These are phyloP conservation scores for Puccinia brachypodii DNA, from an alignment of 1,284 basidiomycete genomes.

Conservation along the genomic window DNA sequence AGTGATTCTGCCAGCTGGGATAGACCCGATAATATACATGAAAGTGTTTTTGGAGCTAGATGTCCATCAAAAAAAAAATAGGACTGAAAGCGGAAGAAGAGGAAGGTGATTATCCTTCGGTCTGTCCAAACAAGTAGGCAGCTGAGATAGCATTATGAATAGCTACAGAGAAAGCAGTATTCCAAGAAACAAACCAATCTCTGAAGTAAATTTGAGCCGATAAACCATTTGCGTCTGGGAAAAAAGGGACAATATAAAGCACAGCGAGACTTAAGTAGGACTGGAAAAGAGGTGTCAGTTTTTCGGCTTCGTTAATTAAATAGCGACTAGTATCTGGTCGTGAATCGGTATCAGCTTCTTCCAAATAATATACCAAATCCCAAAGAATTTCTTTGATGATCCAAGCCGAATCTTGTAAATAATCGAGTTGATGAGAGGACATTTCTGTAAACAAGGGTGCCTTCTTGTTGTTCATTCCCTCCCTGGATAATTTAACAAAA, in stretches of 20 bases:
- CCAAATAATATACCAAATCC: neutral
- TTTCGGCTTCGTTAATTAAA: neutral
- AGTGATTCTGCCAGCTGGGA: no score
- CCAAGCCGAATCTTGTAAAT: neutral
- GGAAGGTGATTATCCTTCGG: no score
- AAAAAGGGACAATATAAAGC: neutral
- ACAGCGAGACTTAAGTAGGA: neutral
- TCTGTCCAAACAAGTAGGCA: no score
- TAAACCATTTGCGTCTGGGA: neutral
- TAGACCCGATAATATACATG: no score
- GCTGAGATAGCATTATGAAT: neutral
- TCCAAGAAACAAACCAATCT: neutral
- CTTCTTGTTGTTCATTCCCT: neutral
- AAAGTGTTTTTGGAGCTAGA: no score
- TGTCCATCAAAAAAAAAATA: no score
- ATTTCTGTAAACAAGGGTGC: neutral
- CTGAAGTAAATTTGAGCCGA: neutral
- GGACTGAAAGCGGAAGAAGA: no score
- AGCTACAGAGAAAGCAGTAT: neutral
- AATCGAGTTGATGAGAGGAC: neutral
- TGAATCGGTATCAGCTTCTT: neutral
- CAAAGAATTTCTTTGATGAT: neutral
- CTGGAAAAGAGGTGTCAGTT: neutral
- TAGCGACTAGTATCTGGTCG: neutral
- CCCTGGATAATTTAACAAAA: neutral